A percentile compares a stretch with the other conserved stretches of the same genome.
Conservation (phyloP, 306 rosid genomes). For the Carpinus fangiana region DNA sequence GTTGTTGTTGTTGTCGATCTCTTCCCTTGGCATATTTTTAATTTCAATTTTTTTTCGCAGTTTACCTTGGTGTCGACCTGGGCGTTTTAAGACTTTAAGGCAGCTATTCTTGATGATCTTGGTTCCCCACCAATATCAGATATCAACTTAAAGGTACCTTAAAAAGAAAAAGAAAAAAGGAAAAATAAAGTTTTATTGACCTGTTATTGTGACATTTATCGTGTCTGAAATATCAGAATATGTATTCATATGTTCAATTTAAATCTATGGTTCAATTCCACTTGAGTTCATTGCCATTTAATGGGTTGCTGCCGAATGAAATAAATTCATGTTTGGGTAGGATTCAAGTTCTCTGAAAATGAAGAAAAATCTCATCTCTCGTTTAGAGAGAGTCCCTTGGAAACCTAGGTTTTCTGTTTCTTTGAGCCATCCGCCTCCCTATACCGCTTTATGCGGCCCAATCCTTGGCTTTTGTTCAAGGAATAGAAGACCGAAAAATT, state of each 20-base stretch:
- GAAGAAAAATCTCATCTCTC: too few relatives aligned
- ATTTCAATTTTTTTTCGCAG: conserved; percentile 36
- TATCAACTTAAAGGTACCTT: conserved; percentile 77
- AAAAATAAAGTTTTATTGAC: too few relatives aligned
- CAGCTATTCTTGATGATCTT: conserved; percentile 54
- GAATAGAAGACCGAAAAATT: too few relatives aligned
- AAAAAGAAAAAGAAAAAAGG: not conserved
- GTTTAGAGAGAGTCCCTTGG: too few relatives aligned
- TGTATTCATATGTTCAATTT: not conserved
- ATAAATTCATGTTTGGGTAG: not conserved
- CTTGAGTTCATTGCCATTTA: not conserved
- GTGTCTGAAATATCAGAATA: not conserved
- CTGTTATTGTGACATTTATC: not conserved
- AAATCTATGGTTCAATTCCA: not conserved
- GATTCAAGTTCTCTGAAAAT: not conserved
- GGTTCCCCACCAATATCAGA: conserved; percentile 61
- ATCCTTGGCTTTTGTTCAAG: too few relatives aligned
- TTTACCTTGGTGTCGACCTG: conserved; percentile 58
- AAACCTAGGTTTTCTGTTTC: too few relatives aligned
- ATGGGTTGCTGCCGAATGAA: not conserved
- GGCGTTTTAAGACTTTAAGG: conserved; percentile 74
- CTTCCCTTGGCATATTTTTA: conserved; percentile 24
- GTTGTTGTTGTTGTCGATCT: conserved; percentile 15
- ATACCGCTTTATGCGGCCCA: too few relatives aligned
- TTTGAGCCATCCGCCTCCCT: too few relatives aligned